Base-by-base conservation (phyloP, 805 yeast genomes). In the Trichomonascus vanleenenianus region DNA sequence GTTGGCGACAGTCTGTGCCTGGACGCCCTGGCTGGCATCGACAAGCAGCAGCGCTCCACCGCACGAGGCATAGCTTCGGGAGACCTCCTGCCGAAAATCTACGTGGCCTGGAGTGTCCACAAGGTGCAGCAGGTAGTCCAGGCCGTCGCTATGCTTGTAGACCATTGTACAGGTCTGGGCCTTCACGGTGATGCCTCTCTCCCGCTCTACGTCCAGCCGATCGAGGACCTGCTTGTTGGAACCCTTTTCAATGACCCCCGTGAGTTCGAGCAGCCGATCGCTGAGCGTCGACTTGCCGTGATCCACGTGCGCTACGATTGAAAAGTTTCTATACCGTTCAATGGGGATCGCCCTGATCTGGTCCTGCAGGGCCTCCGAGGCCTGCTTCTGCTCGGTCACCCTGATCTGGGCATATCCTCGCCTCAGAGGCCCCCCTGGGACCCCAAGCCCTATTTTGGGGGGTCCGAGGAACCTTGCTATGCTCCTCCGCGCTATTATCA, bases 51-150 rank as follows among this genome's bases (percentile, higher is more conserved):
- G 66, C 0, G 97, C 97, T 11, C 97, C 97, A 32, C 89, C 95
- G 68, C 97, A 93, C 0, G 96, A 85, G 2, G 97, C 97, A 64
- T 89, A 89, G 6, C 96, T 85, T 54, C 97, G 67, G 3, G 94
- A 80, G 1, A 91, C 98, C 57, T 91, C 98, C 7, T 93, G 83
- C 44, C 96, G 71, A 63, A 91, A 91, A 63, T 91, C 98, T 30
- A 93, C 97, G 62, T 91, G 98, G 0, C 98, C 98, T 0, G 98
- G 98, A 0, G 97, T 91, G 63, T 91, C 98, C 39, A 93, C 96
- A 39, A 91, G 68, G 68, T 91, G 96, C 39, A 91, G 67, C 45
- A 93, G 64, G 60, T 86, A 93, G 55, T 91, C 96, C 55, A 77
- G 68, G 2, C 78, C 77, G 3, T 43, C 40, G 7, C n/a, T n/a